Evolutionary conservation across 345 rosid species (phyloP).

Genomic region (Gossypium stocksii): DNA sequence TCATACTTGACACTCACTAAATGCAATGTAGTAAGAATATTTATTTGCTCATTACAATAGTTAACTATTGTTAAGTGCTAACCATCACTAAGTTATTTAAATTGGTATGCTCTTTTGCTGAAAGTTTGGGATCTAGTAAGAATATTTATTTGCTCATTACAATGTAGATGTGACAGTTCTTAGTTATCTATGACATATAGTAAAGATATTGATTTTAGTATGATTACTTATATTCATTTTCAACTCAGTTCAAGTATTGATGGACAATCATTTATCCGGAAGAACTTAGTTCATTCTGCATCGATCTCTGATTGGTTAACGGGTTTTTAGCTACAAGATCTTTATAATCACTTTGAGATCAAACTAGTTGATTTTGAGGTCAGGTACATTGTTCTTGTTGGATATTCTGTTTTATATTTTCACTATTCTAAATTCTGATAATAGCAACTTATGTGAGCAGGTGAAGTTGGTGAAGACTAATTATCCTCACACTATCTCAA

Average conservation of each 20-base stretch:
- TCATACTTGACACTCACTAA: no score
- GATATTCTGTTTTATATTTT: conserved; percentile 6
- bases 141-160: background rate
- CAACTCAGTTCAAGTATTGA: conserved; percentile 25
- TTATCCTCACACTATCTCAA: conserved; percentile 31
- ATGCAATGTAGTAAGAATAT: no score
- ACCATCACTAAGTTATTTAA: no score
- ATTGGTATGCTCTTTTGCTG: conserved; percentile 39
- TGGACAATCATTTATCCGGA: conserved; percentile 30
- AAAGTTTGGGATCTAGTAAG: conserved; percentile 2
- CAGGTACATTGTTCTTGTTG: conserved; percentile 16
- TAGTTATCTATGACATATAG: background rate
- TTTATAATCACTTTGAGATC: conserved; percentile 57
- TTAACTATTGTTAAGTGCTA: no score
- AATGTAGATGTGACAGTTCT: background rate
- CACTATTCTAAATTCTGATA: conserved; percentile 14
- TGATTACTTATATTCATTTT: background rate
- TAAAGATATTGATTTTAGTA: conserved; percentile 2
- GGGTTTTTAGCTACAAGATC: conserved; percentile 40
- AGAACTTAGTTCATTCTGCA: conserved; percentile 30
- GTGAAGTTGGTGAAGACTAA: conserved; percentile 38
- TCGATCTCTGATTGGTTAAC: conserved; percentile 19
- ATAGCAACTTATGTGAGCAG: conserved; percentile 39
- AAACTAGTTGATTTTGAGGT: conserved; percentile 60
- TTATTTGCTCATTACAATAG: no score